phyloP scores from a whole-genome alignment of 495 filamentous ascomycete species.

The Tuber magnatum region DNA sequence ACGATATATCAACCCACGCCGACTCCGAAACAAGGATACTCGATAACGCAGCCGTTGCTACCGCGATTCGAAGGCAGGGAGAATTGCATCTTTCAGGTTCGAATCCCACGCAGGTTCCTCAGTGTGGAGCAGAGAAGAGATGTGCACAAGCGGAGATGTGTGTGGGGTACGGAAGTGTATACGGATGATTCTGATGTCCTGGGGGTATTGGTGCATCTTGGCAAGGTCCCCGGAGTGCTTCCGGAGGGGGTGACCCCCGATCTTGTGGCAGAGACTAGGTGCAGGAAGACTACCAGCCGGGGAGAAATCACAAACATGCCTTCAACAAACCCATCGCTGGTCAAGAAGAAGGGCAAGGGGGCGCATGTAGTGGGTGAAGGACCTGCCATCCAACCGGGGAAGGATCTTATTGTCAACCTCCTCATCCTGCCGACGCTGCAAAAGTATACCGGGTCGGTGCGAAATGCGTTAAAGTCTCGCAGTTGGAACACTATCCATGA shows the following conservation, averaged over 20 bases:
- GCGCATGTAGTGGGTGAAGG: slow-evolving; percentile 16
- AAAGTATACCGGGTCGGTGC: slow-evolving; percentile 62
- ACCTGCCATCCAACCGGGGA: slow-evolving; percentile 39
- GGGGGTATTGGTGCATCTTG: slow-evolving; percentile 86
- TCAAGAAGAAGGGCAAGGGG: slow-evolving; percentile 34
- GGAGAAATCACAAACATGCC: slow-evolving; percentile 29
- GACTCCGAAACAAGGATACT: slow-evolving; percentile 61
- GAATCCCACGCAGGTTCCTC: slow-evolving; percentile 74
- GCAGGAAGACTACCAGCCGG: slow-evolving; percentile 28
- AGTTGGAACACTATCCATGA: slow-evolving; percentile 68
- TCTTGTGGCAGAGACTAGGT: slow-evolving; percentile 45
- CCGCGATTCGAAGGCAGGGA: slow-evolving; percentile 73
- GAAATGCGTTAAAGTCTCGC: slow-evolving; percentile 73
- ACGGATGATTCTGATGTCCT: slow-evolving; percentile 93
- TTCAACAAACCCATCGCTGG: slow-evolving; percentile 19
- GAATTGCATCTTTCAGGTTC: slow-evolving; percentile 84
- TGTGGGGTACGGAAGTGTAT: slow-evolving; percentile 93
- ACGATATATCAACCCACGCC: slow-evolving; percentile 49
- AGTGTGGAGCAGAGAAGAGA: slow-evolving; percentile 61
- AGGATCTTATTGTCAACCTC: slow-evolving; percentile 76
- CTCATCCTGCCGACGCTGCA: slow-evolving; percentile 73
- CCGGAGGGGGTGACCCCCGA: slow-evolving; percentile 59
- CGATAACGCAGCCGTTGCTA: slow-evolving; percentile 59
- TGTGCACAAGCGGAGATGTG: slow-evolving; percentile 64
- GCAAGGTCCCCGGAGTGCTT: slow-evolving; percentile 87